A percentile compares a stretch with the other conserved stretches of the same genome.
Evolutionary conservation across 192 early-diverging fungal genomes (phyloP).

Genomic region (Chytriomyces hyalinus): DNA sequence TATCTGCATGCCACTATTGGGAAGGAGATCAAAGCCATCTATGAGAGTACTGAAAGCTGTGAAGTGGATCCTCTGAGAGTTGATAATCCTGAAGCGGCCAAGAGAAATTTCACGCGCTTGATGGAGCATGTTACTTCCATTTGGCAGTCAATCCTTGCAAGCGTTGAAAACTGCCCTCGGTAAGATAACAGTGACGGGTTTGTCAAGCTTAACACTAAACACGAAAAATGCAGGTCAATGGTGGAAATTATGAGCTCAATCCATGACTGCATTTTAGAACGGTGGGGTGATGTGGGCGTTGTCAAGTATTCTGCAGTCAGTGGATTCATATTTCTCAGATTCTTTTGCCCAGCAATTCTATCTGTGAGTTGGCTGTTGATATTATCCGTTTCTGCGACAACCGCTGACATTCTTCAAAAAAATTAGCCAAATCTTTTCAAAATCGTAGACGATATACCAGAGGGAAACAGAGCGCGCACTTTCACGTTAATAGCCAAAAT

Average conservation of each 20-base stretch:
- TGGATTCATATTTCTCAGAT: slow-evolving; percentile 64
- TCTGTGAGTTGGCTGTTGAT: slow-evolving; percentile 36
- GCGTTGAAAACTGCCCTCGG: slow-evolving; percentile 44
- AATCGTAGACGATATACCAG: slow-evolving; percentile 51
- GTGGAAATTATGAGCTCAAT: slow-evolving; percentile 22
- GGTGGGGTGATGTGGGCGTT: background rate
- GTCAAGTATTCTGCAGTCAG: slow-evolving; percentile 50
- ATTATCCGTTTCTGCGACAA: background rate
- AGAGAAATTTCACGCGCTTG: slow-evolving; percentile 44
- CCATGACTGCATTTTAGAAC: slow-evolving; percentile 8
- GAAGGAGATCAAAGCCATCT: background rate
- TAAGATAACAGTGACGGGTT: background rate
- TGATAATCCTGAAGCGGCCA: slow-evolving; percentile 39
- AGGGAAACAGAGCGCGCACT: slow-evolving; percentile 48
- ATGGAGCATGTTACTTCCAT: slow-evolving; percentile 37
- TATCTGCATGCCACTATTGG: slow-evolving; percentile 55
- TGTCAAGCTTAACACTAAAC: background rate
- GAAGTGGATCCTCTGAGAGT: slow-evolving; percentile 52
- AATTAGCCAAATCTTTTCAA: slow-evolving; percentile 55
- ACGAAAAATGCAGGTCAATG: slow-evolving; percentile 4
- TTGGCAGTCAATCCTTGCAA: slow-evolving; percentile 50
- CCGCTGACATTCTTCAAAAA: background rate
- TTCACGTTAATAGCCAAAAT: slow-evolving; percentile 63
- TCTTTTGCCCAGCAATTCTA: slow-evolving; percentile 64
- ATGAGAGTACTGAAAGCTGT: slow-evolving; percentile 40